phyloP scores from a whole-genome alignment of 2,329 filamentous ascomycete species.

The Aspergillus sergii region DNA sequence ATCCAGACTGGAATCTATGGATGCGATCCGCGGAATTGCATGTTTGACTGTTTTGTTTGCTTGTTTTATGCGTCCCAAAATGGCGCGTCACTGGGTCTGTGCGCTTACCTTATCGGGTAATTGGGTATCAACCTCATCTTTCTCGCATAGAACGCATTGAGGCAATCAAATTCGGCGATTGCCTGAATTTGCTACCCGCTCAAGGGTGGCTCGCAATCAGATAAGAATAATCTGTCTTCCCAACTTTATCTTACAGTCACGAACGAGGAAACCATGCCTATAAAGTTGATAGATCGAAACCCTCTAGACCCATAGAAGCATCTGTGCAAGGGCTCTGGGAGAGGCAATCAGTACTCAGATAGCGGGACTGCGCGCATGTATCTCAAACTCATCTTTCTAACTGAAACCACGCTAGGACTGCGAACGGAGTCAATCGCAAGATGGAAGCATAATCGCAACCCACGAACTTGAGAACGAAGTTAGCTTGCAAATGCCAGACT shows the following conservation, averaged over 20 bases:
- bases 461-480: too few relatives aligned
- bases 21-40: conserved; percentile 44
- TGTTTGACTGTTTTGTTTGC: background rate
- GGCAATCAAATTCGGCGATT: background rate
- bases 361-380: background rate
- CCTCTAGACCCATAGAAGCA: background rate
- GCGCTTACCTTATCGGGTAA: conserved; percentile 6
- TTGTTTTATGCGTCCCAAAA: conserved; percentile 1
- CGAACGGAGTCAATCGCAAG: too few relatives aligned
- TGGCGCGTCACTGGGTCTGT: conserved; percentile 4
- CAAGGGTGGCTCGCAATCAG: background rate
- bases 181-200: background rate
- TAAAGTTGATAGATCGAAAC: background rate
- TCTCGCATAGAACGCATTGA: background rate
- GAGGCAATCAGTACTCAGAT: background rate
- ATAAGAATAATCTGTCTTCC: background rate
- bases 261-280: background rate
- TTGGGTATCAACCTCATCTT: background rate
- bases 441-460: too few relatives aligned
- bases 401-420: background rate
- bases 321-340: background rate
- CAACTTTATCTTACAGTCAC: background rate
- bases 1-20: conserved; percentile 35
- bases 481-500: too few relatives aligned
- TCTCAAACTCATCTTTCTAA: background rate